These are phyloP conservation scores for Floccularia luteovirens DNA, from an alignment of 768 basidiomycete species.

Conservation along the genomic window DNA sequence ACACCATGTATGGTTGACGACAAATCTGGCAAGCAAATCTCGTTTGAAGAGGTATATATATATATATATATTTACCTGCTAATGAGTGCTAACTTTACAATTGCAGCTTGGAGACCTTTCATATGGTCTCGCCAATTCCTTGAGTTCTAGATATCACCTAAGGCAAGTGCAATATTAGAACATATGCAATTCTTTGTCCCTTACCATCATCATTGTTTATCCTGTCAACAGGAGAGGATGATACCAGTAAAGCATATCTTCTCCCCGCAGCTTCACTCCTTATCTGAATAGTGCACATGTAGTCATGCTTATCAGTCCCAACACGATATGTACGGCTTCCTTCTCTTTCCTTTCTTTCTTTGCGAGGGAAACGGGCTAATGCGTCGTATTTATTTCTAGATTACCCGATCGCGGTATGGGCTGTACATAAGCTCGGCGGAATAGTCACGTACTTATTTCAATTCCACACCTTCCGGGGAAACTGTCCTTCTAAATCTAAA, in stretches of 20 bases:
- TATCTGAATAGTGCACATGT: background rate
- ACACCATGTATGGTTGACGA: background rate
- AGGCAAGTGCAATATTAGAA: background rate
- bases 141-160: background rate
- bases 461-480: background rate
- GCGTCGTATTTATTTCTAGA: too few species aligned
- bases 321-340: background rate
- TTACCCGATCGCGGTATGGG: conserved; percentile 42
- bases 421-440: conserved; percentile 40
- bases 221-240: background rate
- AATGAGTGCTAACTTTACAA: background rate
- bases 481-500: background rate
- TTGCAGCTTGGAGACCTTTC: background rate
- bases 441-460: conserved; percentile 40
- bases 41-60: background rate
- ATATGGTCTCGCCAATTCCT: background rate
- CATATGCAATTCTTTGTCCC: too few species aligned
- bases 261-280: background rate
- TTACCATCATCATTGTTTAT: background rate
- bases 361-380: too few species aligned
- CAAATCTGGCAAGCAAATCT: background rate
- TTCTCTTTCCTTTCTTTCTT: background rate
- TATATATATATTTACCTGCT: background rate
- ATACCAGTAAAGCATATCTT: background rate
- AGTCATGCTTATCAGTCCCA: background rate